A percentile compares a stretch with the other conserved stretches of the same genome.
These are phyloP conservation scores for Aspergillus brasiliensis DNA, from an alignment of 2,329 filamentous ascomycete species.

Conservation along the genomic window DNA sequence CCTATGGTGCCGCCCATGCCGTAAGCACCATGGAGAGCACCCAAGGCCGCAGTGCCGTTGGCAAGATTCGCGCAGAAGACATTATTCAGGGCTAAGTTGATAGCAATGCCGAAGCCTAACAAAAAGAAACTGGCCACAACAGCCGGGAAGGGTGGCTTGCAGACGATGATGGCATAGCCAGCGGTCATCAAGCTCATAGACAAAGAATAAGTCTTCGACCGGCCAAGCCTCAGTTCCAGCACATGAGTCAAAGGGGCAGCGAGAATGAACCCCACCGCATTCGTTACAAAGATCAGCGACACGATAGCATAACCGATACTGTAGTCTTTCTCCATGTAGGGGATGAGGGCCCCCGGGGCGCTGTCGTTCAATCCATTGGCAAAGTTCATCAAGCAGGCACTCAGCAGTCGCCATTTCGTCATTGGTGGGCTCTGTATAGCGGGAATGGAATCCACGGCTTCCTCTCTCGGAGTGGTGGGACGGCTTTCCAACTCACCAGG, in stretches of 20 bases:
- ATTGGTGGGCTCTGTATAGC: slow-evolving; percentile 26
- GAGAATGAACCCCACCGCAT: slow-evolving; percentile 73
- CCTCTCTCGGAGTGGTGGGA: slow-evolving; percentile 7
- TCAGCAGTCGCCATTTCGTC: slow-evolving; percentile 70
- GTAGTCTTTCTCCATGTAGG: slow-evolving; percentile 77
- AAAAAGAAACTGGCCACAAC: slow-evolving; percentile 71
- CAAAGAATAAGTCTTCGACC: slow-evolving; percentile 62
- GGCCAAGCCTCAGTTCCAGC: slow-evolving; percentile 64
- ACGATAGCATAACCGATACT: slow-evolving; percentile 75
- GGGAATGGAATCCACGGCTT: slow-evolving; percentile 31
- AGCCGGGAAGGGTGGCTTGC: slow-evolving; percentile 68
- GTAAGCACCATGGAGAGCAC: slow-evolving; percentile 39
- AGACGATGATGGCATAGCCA: slow-evolving; percentile 67
- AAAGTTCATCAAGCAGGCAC: slow-evolving; percentile 67
- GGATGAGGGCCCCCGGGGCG: slow-evolving; percentile 75
- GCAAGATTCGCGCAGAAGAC: slow-evolving; percentile 58
- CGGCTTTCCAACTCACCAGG: slow-evolving; percentile 31
- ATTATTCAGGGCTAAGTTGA: slow-evolving; percentile 58
- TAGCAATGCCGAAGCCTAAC: slow-evolving; percentile 57
- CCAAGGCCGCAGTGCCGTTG: slow-evolving; percentile 54
- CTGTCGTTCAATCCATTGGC: slow-evolving; percentile 73
- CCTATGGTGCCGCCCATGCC: slow-evolving; percentile 66
- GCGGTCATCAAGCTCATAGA: slow-evolving; percentile 61
- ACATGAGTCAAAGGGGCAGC: slow-evolving; percentile 70
- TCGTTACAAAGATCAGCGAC: slow-evolving; percentile 78